Evolutionary conservation across 2,329 filamentous ascomycete genomes (phyloP), one percentile per base, ranked within the genome.

Genomic region (Scleromitrula shiraiana): DNA sequence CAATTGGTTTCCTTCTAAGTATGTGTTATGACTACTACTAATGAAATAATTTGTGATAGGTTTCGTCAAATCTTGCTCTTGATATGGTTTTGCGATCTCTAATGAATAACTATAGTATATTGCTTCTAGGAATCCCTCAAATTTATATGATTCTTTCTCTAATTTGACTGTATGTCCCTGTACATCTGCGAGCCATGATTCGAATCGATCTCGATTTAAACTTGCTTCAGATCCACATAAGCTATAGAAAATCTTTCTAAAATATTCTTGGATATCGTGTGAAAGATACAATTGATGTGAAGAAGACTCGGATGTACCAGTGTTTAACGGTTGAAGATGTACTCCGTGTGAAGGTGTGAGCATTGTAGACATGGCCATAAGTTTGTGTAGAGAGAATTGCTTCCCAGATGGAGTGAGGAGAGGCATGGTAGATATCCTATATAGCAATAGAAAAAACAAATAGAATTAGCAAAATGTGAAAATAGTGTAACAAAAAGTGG

Each of bases 21-120:
- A 96, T 0, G 90, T 96, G 64, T 96, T 96, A 70, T 96, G 90
- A 62, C 88, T 95, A 56, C 88, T 94, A 53, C 84, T 95, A 64
- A 96, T 90, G 65, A 88, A 96, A 69, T 96, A 96, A 63, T 94
- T 88, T 53, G 60, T 65, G 37, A 64, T 59, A 4, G 63, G 62
- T 46, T 51, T 62, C 6, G 57, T 54, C 35, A 61, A 50, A 37
- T 65, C 61, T 50, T 62, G 60, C 19, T 58, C 54, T 9, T 50
- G 36, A 5, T 54, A 17, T 4, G 49, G 47, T 29, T 52, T 56
- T 36, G 58, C 42, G n/a, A 54, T 54, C 43, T 64, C 58, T n/a
- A 64, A 53, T 19, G 53, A 59, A 32, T 52, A 36, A 36, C 55
- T 56, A n/a, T 57, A 57, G 37, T 60, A 64, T 12, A 63, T 40